Percentiles rank a stretch among this genome's conserved stretches.
phyloP scores from a whole-genome alignment of 176 grass and related monocot species.

The Chrysopogon serrulatus region DNA sequence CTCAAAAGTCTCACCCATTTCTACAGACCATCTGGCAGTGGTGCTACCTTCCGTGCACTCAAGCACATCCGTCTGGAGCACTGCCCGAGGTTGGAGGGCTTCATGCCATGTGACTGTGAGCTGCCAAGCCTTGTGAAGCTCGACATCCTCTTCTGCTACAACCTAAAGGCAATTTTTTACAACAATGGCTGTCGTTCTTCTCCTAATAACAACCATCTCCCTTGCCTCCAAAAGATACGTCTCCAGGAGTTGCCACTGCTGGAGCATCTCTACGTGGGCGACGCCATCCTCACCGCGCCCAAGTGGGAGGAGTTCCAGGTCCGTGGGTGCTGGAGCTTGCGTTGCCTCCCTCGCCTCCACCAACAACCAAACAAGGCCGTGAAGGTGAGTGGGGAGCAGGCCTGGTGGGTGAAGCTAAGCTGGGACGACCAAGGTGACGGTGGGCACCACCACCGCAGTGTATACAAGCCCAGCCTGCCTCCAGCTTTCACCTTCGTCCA shows the following conservation, averaged over 20 bases:
- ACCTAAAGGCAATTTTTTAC: conserved; percentile 8
- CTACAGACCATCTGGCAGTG: accelerated
- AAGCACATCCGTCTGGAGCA: neutral
- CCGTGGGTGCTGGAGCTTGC: conserved; percentile 9
- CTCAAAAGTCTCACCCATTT: neutral
- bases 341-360: neutral
- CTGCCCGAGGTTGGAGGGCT: neutral
- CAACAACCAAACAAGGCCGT: neutral
- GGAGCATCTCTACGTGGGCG: neutral
- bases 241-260: conserved; percentile 20
- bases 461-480: neutral
- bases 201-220: neutral
- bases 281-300: neutral
- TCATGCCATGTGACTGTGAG: accelerated
- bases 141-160: conserved; percentile 11
- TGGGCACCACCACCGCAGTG: accelerated
- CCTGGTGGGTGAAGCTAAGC: neutral
- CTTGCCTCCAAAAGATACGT: neutral
- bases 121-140: neutral
- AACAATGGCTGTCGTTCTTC: accelerated
- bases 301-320: neutral
- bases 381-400: neutral
- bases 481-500: neutral
- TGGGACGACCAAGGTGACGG: neutral
- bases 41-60: neutral